Percentiles rank a stretch among this genome's conserved stretches.
Conservation (phyloP, 2,329 filamentous ascomycete genomes). For the Exophiala xenobiotica region DNA sequence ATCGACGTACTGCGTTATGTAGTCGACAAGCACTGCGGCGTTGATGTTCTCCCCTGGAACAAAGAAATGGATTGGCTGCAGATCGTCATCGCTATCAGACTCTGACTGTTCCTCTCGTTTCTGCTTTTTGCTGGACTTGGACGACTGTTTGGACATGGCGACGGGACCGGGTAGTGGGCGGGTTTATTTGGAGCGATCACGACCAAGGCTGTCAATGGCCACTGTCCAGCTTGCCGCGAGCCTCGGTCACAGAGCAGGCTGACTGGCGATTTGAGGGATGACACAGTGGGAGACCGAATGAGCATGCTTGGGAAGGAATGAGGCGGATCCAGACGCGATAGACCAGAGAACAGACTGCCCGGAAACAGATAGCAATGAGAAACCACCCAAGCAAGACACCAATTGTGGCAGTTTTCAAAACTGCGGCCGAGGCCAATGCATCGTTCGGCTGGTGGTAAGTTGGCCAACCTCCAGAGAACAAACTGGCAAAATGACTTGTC, state of each 20-base stretch:
- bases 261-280: constrained; percentile 15
- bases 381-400: constrained; percentile 2
- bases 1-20: constrained; percentile 25
- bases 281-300: constrained; percentile 20
- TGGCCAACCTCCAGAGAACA: too few species aligned
- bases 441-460: too few species aligned
- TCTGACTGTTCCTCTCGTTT: constrained; percentile 18
- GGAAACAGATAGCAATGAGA: constrained; percentile 9
- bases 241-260: constrained; percentile 21
- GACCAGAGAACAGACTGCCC: constrained; percentile 12
- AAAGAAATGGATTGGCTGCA: constrained; percentile 25
- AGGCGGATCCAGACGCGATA: constrained; percentile 19
- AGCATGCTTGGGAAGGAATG: constrained; percentile 24
- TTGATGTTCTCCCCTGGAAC: constrained; percentile 26
- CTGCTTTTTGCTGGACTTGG: constrained; percentile 15
- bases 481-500: constrained; percentile 3
- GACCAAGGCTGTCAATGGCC: constrained; percentile 16
- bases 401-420: constrained; percentile 15
- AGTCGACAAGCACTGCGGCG: constrained; percentile 21
- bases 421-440: constrained; percentile 13
- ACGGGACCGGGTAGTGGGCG: constrained; percentile 1
- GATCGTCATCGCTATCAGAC: constrained; percentile 20
- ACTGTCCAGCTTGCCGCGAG: constrained; percentile 14
- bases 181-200: constrained; percentile 10
- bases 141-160: constrained; percentile 16